Evolutionary conservation across 768 basidiomycete genomes (phyloP).

Genomic region (Tricholoma saponaceum): DNA sequence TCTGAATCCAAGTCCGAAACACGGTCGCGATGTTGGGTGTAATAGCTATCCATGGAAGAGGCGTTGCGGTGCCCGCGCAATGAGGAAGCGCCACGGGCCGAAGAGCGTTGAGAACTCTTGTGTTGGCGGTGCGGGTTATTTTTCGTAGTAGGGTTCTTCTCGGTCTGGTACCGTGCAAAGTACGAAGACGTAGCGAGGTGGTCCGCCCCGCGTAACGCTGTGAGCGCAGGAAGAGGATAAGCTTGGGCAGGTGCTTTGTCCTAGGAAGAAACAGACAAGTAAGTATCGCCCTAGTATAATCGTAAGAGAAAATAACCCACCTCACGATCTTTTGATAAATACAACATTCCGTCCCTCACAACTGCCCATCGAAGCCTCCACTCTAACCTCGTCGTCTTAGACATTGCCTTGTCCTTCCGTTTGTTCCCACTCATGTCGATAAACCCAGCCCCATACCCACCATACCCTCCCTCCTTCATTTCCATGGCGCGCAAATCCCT

Average conservation of each 20-base stretch:
- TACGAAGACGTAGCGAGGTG: slow-evolving; percentile 25
- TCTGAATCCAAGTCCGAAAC: neutral
- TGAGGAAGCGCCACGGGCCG: no score
- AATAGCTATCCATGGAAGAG: neutral
- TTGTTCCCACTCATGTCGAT: neutral
- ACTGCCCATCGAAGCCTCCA: slow-evolving; percentile 65
- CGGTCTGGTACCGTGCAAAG: neutral
- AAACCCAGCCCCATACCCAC: neutral
- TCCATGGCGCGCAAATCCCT: neutral
- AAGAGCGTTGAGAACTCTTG: no score
- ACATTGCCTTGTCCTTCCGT: slow-evolving; percentile 2
- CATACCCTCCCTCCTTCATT: neutral
- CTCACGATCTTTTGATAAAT: slow-evolving; percentile 46
- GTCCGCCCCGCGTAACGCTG: slow-evolving; percentile 40
- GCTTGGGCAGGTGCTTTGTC: slow-evolving; percentile 33
- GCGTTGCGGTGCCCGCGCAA: neutral
- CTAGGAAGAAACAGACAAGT: slow-evolving; percentile 29
- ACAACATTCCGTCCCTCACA: slow-evolving; percentile 53
- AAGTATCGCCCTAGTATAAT: no score
- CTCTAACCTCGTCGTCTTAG: slow-evolving; percentile 36
- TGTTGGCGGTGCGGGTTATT: neutral
- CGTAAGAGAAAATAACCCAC: slow-evolving; percentile 31
- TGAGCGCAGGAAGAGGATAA: slow-evolving; percentile 36
- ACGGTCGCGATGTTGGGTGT: neutral
- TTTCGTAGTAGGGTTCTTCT: neutral